A percentile compares a stretch with the other conserved stretches of the same genome.
These are phyloP conservation scores for Exophiala aquamarina DNA, from an alignment of 2,329 filamentous ascomycete species.

Conservation along the genomic window DNA sequence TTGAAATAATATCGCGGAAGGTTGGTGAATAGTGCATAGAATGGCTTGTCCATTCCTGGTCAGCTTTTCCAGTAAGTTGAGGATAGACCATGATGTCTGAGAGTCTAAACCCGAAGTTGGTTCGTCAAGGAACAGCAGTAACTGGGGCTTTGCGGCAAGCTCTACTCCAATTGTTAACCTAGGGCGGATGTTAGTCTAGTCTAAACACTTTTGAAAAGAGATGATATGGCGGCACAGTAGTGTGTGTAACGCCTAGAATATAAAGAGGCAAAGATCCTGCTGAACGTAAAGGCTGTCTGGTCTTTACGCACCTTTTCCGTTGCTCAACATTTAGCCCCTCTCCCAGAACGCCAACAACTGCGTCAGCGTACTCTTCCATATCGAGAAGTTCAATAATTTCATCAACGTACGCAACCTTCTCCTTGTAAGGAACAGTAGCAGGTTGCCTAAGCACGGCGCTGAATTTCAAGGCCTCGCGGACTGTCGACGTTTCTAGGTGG, in stretches of 20 bases:
- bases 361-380: slow-evolving; percentile 66
- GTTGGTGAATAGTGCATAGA: slow-evolving; percentile 88
- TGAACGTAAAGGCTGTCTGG: no score
- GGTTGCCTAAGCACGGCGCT: slow-evolving; percentile 65
- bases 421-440: slow-evolving; percentile 54
- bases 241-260: no score
- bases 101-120: slow-evolving; percentile 69
- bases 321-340: slow-evolving; percentile 65
- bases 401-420: slow-evolving; percentile 69
- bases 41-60: slow-evolving; percentile 78
- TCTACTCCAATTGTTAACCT: slow-evolving; percentile 63
- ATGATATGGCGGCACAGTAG: no score
- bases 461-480: slow-evolving; percentile 66
- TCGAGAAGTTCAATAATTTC: slow-evolving; percentile 68
- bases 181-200: no score
- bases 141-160: slow-evolving; percentile 60
- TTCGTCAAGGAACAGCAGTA: slow-evolving; percentile 64
- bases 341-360: slow-evolving; percentile 60
- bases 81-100: slow-evolving; percentile 64
- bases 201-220: no score
- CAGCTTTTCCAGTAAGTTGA: slow-evolving; percentile 61
- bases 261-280: no score
- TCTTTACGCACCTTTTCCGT: no score
- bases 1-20: slow-evolving; percentile 81
- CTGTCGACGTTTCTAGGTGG: slow-evolving; percentile 65